Percentiles rank a stretch among this genome's conserved stretches.
Conservation (phyloP, 1,284 basidiomycete species). For the Sanghuangporus weigelae region DNA sequence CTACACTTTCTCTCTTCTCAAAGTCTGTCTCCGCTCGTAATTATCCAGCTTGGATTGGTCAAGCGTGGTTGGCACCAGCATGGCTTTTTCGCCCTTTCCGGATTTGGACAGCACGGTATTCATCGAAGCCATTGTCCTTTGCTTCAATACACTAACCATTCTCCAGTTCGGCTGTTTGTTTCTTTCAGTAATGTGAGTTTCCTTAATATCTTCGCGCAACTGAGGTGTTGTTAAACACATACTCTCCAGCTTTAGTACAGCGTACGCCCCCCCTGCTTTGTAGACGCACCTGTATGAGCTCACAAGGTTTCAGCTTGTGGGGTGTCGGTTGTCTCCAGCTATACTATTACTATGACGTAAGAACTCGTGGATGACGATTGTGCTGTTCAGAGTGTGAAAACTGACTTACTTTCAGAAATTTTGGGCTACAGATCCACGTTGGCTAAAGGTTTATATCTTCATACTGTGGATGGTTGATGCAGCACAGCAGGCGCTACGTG, state of each 20-base stretch:
- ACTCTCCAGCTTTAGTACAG: neutral
- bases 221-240: neutral
- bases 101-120: neutral
- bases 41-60: neutral
- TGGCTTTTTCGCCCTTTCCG: neutral
- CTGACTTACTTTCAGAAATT: neutral
- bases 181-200: neutral
- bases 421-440: neutral
- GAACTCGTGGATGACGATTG: neutral
- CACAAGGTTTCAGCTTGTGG: slow-evolving; percentile 5
- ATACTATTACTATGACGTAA: slow-evolving; percentile 9
- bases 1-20: too few species aligned
- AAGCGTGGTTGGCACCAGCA: neutral
- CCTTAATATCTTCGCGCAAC: neutral
- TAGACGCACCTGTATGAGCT: neutral
- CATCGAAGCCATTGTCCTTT: neutral
- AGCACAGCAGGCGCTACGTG: neutral
- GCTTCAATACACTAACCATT: neutral
- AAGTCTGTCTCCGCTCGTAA: neutral
- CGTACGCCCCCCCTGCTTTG: neutral
- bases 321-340: slow-evolving; percentile 10
- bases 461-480: neutral
- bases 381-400: neutral
- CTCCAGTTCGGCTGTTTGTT: neutral
- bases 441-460: neutral